phyloP scores from a whole-genome alignment of 768 basidiomycete species.

The Tricholoma saponaceum region DNA sequence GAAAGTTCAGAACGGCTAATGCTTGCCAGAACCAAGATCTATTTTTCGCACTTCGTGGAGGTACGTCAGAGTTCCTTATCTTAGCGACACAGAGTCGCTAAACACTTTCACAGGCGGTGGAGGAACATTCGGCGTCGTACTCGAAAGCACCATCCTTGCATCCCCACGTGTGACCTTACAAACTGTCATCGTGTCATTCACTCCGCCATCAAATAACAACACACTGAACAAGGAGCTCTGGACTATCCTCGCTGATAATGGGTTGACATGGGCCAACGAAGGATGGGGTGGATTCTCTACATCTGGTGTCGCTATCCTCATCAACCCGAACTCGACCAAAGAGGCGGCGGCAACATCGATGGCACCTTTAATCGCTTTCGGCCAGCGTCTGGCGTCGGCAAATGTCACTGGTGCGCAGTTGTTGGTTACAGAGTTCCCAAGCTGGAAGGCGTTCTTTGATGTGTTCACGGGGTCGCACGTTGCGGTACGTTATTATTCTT shows the following conservation, averaged over 20 bases:
- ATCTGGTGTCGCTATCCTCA: slow-evolving; percentile 32
- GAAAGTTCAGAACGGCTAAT: slow-evolving; percentile 39
- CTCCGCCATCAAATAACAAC: slow-evolving; percentile 11
- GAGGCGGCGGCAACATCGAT: slow-evolving; percentile 37
- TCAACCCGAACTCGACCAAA: slow-evolving; percentile 39
- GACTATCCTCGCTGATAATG: slow-evolving; percentile 33
- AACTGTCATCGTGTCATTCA: slow-evolving; percentile 30
- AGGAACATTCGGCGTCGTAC: slow-evolving; percentile 44
- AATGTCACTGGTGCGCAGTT: slow-evolving; percentile 22
- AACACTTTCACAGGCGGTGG: slow-evolving; percentile 29
- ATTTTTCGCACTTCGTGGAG: slow-evolving; percentile 50
- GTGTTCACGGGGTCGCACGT: slow-evolving; percentile 31
- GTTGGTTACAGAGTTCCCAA: slow-evolving; percentile 36
- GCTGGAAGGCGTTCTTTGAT: slow-evolving; percentile 36
- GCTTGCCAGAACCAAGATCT: slow-evolving; percentile 48
- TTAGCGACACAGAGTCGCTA: not conserved
- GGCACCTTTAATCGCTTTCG: slow-evolving; percentile 36
- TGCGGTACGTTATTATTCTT: slow-evolving; percentile 30
- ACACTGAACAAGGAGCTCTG: slow-evolving; percentile 29
- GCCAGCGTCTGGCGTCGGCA: slow-evolving; percentile 19
- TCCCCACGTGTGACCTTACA: slow-evolving; percentile 33
- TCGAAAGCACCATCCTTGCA: slow-evolving; percentile 33
- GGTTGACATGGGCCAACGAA: slow-evolving; percentile 36
- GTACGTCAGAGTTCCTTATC: slow-evolving; percentile 14
- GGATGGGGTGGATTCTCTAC: slow-evolving; percentile 47